A percentile compares a stretch with the other conserved stretches of the same genome.
These are phyloP conservation scores for Fraxinus velutina DNA, from an alignment of 305 asterid genomes.

Conservation along the genomic window DNA sequence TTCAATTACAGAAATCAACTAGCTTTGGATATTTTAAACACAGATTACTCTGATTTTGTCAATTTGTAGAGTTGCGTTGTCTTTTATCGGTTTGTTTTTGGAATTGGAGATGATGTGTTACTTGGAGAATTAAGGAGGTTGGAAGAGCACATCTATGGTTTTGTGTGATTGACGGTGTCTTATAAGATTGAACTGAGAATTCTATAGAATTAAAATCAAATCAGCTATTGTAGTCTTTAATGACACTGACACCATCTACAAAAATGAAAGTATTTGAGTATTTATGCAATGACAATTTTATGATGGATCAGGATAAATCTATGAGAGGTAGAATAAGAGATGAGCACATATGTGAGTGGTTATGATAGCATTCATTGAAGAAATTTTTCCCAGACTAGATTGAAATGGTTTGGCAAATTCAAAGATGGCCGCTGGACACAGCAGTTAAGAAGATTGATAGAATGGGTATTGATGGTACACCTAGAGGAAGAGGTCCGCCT, in stretches of 20 bases:
- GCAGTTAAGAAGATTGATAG: background rate
- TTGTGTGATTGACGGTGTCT: background rate
- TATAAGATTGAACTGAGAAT: background rate
- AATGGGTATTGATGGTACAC: background rate
- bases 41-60: background rate
- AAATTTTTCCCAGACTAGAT: background rate
- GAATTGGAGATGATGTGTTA: background rate
- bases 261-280: background rate
- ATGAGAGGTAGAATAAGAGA: background rate
- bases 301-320: background rate
- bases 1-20: background rate
- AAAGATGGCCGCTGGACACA: background rate
- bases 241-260: background rate
- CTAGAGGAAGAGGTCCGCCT: background rate
- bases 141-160: background rate
- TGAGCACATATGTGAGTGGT: background rate
- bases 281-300: background rate
- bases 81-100: background rate
- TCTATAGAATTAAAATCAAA: background rate
- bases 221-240: background rate
- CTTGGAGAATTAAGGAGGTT: background rate
- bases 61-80: background rate
- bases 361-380: background rate
- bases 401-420: background rate
- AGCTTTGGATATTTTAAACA: background rate